These are phyloP conservation scores for Pythium dissotocum DNA, from an alignment of 352 stramenopile genomes.

Conservation along the genomic window DNA sequence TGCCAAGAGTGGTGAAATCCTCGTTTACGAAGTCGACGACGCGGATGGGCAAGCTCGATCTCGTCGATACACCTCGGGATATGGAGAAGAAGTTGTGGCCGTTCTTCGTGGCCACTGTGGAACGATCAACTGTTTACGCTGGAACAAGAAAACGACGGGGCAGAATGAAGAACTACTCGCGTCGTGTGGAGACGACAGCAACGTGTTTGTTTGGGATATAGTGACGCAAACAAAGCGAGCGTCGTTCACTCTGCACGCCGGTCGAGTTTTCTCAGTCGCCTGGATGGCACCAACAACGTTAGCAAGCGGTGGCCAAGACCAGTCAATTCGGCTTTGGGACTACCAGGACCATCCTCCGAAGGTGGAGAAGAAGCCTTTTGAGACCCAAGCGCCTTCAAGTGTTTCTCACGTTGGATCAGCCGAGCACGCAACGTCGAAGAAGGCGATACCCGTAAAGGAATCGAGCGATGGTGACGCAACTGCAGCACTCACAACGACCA, in stretches of 20 bases:
- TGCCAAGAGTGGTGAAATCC: conserved; percentile 48
- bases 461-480: neutral
- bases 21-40: conserved; percentile 41
- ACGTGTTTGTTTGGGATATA: conserved; percentile 57
- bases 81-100: conserved; percentile 26
- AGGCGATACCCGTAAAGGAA: neutral
- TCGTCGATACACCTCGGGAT: conserved; percentile 12
- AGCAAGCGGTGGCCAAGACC: conserved; percentile 66
- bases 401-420: neutral
- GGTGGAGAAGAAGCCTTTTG: neutral
- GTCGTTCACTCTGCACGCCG: conserved; percentile 47
- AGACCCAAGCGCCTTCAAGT: neutral
- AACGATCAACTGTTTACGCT: conserved; percentile 50
- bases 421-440: neutral
- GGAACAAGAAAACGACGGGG: conserved; percentile 22
- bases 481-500: neutral
- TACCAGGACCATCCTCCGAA: conserved; percentile 7
- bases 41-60: neutral
- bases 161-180: conserved; percentile 32
- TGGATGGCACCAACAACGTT: conserved; percentile 52
- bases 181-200: conserved; percentile 57
- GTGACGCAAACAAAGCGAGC: conserved; percentile 22
- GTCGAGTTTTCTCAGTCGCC: conserved; percentile 53
- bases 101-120: conserved; percentile 39
- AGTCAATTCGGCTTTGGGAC: conserved; percentile 65